phyloP scores from a whole-genome alignment of 441 rosid species.

The Jatropha multifida region DNA sequence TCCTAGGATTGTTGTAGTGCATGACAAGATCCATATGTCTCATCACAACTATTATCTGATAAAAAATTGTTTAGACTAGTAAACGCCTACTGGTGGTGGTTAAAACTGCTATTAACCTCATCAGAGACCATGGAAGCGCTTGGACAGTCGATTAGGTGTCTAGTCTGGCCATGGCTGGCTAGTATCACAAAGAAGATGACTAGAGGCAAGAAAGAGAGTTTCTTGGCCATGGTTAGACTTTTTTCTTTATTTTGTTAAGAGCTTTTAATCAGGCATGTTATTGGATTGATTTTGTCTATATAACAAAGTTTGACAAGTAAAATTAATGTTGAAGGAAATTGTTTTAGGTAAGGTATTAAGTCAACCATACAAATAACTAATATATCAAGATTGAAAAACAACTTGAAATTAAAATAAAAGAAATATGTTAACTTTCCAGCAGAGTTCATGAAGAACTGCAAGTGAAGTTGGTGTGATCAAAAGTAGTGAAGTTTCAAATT shows the following conservation, averaged over 20 bases:
- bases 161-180: not conserved
- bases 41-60: not conserved
- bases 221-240: conserved; percentile 6
- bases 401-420: too few species aligned
- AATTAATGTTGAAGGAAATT: too few species aligned
- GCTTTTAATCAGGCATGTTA: too few species aligned
- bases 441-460: not conserved
- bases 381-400: too few species aligned
- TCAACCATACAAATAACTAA: too few species aligned
- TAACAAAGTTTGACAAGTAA: not conserved
- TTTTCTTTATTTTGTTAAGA: too few species aligned
- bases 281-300: too few species aligned
- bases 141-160: not conserved
- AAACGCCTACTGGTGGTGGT: not conserved
- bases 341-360: not conserved
- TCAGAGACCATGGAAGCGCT: conserved; percentile 6
- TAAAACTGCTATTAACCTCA: not conserved
- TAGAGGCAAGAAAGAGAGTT: not conserved
- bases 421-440: too few species aligned
- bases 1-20: conserved; percentile 7
- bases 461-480: not conserved
- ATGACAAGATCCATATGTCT: conserved; percentile 21
- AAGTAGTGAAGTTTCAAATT: not conserved
- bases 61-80: not conserved
- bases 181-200: conserved; percentile 1